Base-by-base conservation (phyloP, 2,329 filamentous ascomycete genomes). In the Coniella vitis region DNA sequence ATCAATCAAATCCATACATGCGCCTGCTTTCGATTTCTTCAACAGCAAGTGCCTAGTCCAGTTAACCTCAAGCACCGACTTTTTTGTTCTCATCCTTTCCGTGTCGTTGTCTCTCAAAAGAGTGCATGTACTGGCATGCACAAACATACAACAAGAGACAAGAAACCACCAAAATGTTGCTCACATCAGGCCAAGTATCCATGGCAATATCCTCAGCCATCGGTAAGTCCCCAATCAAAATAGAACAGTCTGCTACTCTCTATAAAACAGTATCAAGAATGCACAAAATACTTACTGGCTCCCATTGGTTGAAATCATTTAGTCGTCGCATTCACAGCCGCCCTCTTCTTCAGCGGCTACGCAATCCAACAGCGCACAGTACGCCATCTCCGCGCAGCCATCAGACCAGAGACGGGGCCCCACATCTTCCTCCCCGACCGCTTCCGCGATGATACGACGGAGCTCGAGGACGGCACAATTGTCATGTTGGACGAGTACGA, bases 291-390 rank as follows among this genome's bases (percentile, higher is more conserved):
- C n/a, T n/a, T n/a, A n/a, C n/a, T n/a, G n/a, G n/a, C n/a, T n/a
- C n/a, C n/a, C n/a, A n/a, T n/a, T n/a, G n/a, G n/a, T n/a, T n/a
- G n/a, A 29, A 5, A 29, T 10, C 25, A 29, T 29, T 10, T 10
- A 84, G 86, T 95, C 51, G 70, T 87, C 55, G 64, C 87, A 21
- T 95, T 88, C 67, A 95, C 90, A 3, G 66, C 83, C 34, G 79
- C 90, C 4, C 81, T 96, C 21, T 96, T 96, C 65, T 74, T 95
- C 29, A 89, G 87, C 45, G 90, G 90, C 60, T 95, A 94, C 65
- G 78, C 83, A 3, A 76, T 95, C 46, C 90, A 96, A 61, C 90
- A 96, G 66, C 81, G 88, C 58, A 93, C 89, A 0, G 79, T 95
- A 4, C 79, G 78, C 54, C 84, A 84, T 58, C 76, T 96, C 29